Evolutionary conservation across 345 rosid species (phyloP).

Genomic region (Anacardium occidentale): DNA sequence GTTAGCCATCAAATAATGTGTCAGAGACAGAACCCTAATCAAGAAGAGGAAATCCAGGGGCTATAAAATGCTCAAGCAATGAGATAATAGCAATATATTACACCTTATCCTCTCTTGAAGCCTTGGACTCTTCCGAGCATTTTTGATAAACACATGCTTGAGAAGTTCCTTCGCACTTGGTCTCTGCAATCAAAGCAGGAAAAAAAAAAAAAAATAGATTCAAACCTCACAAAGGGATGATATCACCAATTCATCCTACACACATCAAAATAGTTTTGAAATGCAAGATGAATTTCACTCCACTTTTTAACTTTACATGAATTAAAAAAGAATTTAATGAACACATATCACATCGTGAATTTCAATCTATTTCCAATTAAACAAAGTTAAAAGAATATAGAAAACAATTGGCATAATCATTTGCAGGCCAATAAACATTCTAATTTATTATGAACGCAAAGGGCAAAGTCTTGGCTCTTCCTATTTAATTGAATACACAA

Average conservation of each 20-base stretch:
- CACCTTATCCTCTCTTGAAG: conserved; percentile 97
- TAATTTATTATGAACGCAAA: background rate
- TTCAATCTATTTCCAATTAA: background rate
- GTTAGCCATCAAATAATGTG: conserved; percentile 3
- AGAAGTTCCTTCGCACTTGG: conserved; percentile 95
- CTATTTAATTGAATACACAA: background rate
- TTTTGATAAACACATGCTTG: conserved; percentile 83
- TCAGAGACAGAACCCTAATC: background rate
- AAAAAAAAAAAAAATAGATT: conserved; percentile 17
- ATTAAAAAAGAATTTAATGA: background rate
- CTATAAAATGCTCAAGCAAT: background rate
- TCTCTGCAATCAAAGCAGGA: conserved; percentile 59
- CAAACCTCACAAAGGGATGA: conserved; percentile 14
- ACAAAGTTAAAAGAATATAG: background rate
- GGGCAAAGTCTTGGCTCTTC: background rate
- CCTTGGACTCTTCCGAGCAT: conserved; percentile 80
- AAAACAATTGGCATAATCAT: background rate
- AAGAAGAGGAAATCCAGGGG: background rate
- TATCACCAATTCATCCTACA: conserved; percentile 15
- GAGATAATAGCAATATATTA: conserved; percentile 18
- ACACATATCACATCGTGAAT: background rate
- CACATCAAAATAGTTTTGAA: background rate
- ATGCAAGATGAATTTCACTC: background rate
- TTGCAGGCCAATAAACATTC: background rate
- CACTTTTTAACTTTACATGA: background rate